Evolutionary conservation across 1,284 basidiomycete genomes (phyloP).

Genomic region (Prillingera fragicola): DNA sequence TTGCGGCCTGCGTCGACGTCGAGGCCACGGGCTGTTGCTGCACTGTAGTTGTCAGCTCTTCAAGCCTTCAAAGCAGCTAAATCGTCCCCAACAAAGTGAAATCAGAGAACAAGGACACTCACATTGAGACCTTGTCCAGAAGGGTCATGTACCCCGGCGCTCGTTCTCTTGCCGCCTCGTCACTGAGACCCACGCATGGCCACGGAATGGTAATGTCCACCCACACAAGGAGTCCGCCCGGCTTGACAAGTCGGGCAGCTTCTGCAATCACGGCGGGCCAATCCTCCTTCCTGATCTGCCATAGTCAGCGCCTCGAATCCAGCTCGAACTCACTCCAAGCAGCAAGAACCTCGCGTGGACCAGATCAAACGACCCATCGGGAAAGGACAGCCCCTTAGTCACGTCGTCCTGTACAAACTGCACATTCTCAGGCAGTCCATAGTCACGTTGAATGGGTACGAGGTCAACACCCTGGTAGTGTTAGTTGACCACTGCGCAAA

Average conservation of each 20-base stretch:
- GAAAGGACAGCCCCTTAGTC: conserved; percentile 12
- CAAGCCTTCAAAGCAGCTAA: too few relatives aligned
- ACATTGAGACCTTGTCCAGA: not conserved
- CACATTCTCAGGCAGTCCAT: conserved; percentile 13
- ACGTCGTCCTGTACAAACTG: conserved; percentile 14
- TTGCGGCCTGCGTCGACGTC: not conserved
- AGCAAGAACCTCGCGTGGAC: conserved; percentile 13
- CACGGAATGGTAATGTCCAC: conserved; percentile 6
- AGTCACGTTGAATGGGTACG: conserved; percentile 11
- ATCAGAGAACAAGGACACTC: not conserved
- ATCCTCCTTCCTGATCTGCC: conserved; percentile 6
- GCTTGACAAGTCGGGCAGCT: conserved; percentile 9
- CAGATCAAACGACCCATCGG: conserved; percentile 14
- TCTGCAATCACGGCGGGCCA: conserved; percentile 13
- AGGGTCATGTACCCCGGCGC: conserved; percentile 3
- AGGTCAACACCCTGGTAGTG: conserved; percentile 16
- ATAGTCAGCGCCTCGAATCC: not conserved
- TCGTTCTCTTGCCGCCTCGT: not conserved
- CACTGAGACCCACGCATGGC: not conserved
- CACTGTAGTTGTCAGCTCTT: conserved; percentile 1
- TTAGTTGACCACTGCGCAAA: not conserved
- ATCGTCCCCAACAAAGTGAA: too few relatives aligned
- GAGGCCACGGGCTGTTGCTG: not conserved
- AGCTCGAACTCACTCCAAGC: conserved; percentile 7
- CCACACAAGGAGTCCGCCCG: conserved; percentile 8